These are phyloP conservation scores for Sphagnum contortum DNA, from an alignment of 225 moss, liverwort and hornwort species.

Conservation along the genomic window DNA sequence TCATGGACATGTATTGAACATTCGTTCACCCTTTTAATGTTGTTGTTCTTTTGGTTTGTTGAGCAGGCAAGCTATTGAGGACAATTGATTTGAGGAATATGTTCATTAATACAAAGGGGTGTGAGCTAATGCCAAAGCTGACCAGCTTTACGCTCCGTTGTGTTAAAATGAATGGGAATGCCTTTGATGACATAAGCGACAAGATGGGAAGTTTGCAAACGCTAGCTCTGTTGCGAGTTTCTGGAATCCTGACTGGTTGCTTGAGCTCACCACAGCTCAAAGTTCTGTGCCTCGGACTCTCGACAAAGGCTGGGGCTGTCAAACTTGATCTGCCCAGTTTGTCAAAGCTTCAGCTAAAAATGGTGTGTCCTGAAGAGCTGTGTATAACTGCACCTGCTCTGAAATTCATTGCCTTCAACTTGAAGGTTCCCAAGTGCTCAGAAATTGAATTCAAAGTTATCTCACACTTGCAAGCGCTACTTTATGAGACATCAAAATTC, in stretches of 20 bases:
- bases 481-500: slow-evolving; percentile 34
- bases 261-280: slow-evolving; percentile 20
- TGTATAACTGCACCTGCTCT: slow-evolving; percentile 6
- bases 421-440: slow-evolving; percentile 19
- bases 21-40: no score
- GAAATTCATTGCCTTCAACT: slow-evolving; percentile 38
- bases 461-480: slow-evolving; percentile 24
- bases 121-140: slow-evolving; percentile 34
- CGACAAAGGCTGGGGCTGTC: slow-evolving; percentile 30
- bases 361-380: slow-evolving; percentile 39
- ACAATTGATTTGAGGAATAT: slow-evolving; percentile 51
- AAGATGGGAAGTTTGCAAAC: slow-evolving; percentile 24
- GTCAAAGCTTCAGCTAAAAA: slow-evolving; percentile 43
- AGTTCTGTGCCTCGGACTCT: slow-evolving; percentile 39
- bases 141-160: slow-evolving; percentile 39
- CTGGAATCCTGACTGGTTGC: slow-evolving; percentile 19
- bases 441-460: slow-evolving; percentile 19
- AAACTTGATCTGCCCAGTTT: slow-evolving; percentile 31
- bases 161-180: slow-evolving; percentile 24
- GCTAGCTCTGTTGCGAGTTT: slow-evolving; percentile 34
- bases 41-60: no score
- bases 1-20: no score
- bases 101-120: slow-evolving; percentile 29
- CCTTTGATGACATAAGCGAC: slow-evolving; percentile 25
- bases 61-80: slow-evolving; percentile 32